Base-by-base conservation (phyloP, 208 protist genomes). In the Acanthamoeba castellanii region DNA sequence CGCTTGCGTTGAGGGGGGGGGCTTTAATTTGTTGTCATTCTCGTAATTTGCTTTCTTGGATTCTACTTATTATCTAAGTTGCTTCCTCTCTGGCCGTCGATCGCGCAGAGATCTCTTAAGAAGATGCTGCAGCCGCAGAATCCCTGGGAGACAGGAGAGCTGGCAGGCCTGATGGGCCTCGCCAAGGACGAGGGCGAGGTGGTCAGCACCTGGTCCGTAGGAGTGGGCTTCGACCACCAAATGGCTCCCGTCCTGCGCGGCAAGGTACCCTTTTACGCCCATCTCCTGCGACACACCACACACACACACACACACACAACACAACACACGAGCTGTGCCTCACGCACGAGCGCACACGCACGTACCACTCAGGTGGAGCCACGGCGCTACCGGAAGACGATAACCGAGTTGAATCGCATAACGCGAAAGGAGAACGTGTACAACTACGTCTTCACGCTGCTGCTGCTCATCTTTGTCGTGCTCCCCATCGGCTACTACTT, bases 361-460 rank as follows among this genome's bases (percentile, higher is more conserved):
- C 22, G 37, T 25, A 45, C 30, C 5, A 9, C 37, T 16, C 11
- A 82, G 72, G 72, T 82, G 32, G 76, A 85, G 76, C 45, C 76
- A 32, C 76, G 76, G 45, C 76, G 76, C 76, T 85, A 85, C 27
- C 11, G 76, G 6, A 85, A 59, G 47, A 85, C 76, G 76, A 57
- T 85, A 30, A 57, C 0, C 7, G 7, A n/a, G 45, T 11, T 85
- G 76, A 85, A 85, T 42, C 34, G 9, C 25, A 85, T 85, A 1
- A 85, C 76, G 47, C 34, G 76, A 9, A 85, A 85, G 76, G 76
- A 85, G 76, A 85, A 85, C 76, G 42, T 85, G 14, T 85, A 85
- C 76, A 85, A 85, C 76, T 85, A 85, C 22, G 47, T 85, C 76
- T 85, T 85, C 25, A 57, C 76, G 8, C 25, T 57, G 45, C 76